Evolutionary conservation across 2,329 filamentous ascomycete genomes (phyloP).

Genomic region (Knoxdaviesia capensis): DNA sequence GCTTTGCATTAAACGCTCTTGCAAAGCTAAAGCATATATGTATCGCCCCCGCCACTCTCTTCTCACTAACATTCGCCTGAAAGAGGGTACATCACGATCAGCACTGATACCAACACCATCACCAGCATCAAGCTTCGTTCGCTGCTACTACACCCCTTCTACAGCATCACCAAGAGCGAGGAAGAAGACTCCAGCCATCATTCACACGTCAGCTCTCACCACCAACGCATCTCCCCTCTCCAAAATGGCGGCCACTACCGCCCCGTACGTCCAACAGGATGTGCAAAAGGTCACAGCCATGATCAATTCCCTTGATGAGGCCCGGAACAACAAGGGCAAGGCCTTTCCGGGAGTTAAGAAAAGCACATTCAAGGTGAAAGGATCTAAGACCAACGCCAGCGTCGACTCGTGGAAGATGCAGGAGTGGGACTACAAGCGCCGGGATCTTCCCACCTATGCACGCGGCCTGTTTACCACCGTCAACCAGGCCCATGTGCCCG

Average conservation of each 20-base stretch:
- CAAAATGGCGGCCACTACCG: slow-evolving; percentile 11
- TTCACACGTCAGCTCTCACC: not conserved
- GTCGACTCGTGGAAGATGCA: slow-evolving; percentile 88
- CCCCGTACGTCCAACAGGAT: slow-evolving; percentile 52
- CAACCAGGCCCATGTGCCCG: slow-evolving; percentile 36
- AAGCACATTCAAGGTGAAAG: slow-evolving; percentile 48
- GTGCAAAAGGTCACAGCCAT: slow-evolving; percentile 44
- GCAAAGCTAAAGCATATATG: too few species aligned
- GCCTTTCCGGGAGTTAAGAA: slow-evolving; percentile 55
- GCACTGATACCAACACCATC: too few species aligned
- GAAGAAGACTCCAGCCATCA: not conserved
- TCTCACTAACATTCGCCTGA: too few species aligned
- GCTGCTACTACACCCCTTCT: too few species aligned
- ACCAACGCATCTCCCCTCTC: not conserved
- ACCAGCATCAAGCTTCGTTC: too few species aligned
- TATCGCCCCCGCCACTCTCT: too few species aligned
- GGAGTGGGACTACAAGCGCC: slow-evolving; percentile 90
- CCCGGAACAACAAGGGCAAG: slow-evolving; percentile 29
- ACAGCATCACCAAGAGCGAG: too few species aligned
- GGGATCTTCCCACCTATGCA: slow-evolving; percentile 73
- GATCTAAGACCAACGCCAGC: slow-evolving; percentile 39
- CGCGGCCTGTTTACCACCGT: slow-evolving; percentile 82
- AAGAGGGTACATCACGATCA: too few species aligned
- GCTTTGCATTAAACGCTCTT: too few species aligned
- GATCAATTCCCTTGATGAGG: slow-evolving; percentile 39